phyloP scores from a whole-genome alignment of 2,329 filamentous ascomycete genomes.

The Apiospora hydei region DNA sequence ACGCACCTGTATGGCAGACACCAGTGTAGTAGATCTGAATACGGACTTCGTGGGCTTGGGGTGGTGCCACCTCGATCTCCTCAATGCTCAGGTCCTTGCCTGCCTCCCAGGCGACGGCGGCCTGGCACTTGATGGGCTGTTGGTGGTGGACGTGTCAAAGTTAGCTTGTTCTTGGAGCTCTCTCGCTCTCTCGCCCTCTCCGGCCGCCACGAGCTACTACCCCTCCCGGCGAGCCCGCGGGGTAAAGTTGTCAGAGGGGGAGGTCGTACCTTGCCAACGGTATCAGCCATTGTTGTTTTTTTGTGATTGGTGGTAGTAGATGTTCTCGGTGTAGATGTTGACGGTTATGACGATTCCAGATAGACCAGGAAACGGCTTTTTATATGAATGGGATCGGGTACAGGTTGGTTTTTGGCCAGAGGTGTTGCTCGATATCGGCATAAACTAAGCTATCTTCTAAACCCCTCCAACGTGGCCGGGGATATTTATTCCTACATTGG shows the following conservation, averaged over 20 bases:
- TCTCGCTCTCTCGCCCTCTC: not conserved
- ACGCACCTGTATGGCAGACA: conserved; percentile 93
- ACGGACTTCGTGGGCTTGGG: conserved; percentile 91
- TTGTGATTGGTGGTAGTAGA: not conserved
- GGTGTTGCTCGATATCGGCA: conserved; percentile 16
- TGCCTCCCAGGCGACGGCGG: conserved; percentile 96
- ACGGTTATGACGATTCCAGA: not conserved
- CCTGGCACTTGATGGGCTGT: conserved; percentile 95
- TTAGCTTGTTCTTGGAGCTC: not conserved
- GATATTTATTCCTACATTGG: conserved; percentile 30
- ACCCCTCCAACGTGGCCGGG: conserved; percentile 25
- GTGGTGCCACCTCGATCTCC: conserved; percentile 89
- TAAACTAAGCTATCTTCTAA: conserved; percentile 11
- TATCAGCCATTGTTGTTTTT: conserved; percentile 54
- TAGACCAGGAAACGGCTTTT: conserved; percentile 24
- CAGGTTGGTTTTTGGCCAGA: conserved; percentile 1
- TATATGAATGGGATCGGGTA: not conserved
- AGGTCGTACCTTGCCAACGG: conserved; percentile 58
- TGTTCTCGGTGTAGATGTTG: conserved; percentile 19
- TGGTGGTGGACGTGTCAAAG: not conserved
- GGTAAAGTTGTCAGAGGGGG: conserved; percentile 2
- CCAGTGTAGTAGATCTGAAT: conserved; percentile 98
- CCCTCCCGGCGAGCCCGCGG: conserved; percentile 12
- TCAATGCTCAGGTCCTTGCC: conserved; percentile 89
- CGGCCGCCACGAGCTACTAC: conserved; percentile 19